These are phyloP conservation scores for Ajuga chamaepitys DNA, from an alignment of 257 asterid genomes.

Conservation along the genomic window DNA sequence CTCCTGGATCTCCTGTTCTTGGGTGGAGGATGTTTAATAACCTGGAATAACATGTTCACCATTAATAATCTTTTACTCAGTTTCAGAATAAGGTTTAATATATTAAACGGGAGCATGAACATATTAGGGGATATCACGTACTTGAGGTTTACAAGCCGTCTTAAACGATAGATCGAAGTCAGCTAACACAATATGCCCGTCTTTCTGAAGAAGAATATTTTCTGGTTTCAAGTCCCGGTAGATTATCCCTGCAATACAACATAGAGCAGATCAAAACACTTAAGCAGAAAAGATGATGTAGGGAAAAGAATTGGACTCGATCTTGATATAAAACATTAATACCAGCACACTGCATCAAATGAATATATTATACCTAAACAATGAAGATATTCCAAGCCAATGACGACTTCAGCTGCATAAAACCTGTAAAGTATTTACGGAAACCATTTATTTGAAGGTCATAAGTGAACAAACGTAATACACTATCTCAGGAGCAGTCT, in stretches of 20 bases:
- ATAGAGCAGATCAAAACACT: constrained; percentile 2
- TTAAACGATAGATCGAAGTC: constrained; percentile 90
- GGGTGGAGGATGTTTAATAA: constrained; percentile 57
- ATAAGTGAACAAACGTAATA: constrained; percentile 3
- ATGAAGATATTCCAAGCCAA: constrained; percentile 95
- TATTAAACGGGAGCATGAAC: no score
- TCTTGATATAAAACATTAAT: neutral
- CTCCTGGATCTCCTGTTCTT: constrained; percentile 57
- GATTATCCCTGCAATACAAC: constrained; percentile 62
- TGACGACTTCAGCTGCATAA: constrained; percentile 89
- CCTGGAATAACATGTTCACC: constrained; percentile 33
- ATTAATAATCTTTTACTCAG: neutral
- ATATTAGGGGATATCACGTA: no score
- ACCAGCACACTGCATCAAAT: no score
- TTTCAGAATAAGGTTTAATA: no score
- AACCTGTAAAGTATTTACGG: constrained; percentile 44
- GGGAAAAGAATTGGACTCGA: neutral
- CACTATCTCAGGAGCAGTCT: neutral
- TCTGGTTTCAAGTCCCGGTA: constrained; percentile 96
- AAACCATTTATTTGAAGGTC: constrained; percentile 1
- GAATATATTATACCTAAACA: constrained; percentile 61
- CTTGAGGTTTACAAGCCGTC: constrained; percentile 85
- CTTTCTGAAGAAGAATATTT: constrained; percentile 77
- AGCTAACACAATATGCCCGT: constrained; percentile 75
- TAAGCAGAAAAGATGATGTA: neutral